phyloP scores from a whole-genome alignment of 192 early-diverging fungal genomes.

The Fimicolochytrium jonesii region DNA sequence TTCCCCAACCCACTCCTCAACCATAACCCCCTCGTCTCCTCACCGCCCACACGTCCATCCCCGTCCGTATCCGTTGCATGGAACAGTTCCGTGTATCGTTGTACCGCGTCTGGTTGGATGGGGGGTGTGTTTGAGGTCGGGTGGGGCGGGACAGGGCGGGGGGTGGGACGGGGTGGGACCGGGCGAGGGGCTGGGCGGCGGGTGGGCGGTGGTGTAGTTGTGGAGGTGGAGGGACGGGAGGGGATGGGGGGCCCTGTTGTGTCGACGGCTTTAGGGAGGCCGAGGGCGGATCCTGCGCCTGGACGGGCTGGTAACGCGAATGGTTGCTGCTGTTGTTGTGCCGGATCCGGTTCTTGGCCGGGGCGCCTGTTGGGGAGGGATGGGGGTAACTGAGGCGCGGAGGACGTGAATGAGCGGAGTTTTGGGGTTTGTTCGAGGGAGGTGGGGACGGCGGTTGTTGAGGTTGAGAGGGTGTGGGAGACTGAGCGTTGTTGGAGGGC shows the following conservation, averaged over 20 bases:
- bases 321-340: not conserved
- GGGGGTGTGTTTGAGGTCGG: not conserved
- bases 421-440: not conserved
- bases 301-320: not conserved
- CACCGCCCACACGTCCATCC: not conserved
- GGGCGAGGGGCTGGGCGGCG: not conserved
- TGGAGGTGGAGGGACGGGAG: conserved; percentile 4
- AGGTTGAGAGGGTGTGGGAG: not conserved
- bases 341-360: not conserved
- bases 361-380: not conserved
- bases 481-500: too few species aligned
- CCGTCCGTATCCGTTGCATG: not conserved
- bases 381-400: not conserved
- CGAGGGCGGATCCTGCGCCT: not conserved
- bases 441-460: not conserved
- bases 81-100: conserved; percentile 17
- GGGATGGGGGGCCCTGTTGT: conserved; percentile 5
- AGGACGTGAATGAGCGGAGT: not conserved
- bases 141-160: not conserved
- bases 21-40: conserved; percentile 10
- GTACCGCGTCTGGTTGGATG: conserved; percentile 4
- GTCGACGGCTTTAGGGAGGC: not conserved
- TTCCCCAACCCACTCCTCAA: conserved; percentile 15
- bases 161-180: not conserved
- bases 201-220: conserved; percentile 1